Base-by-base conservation (phyloP, 139 green algal genomes). In the Closterium sp. region DNA sequence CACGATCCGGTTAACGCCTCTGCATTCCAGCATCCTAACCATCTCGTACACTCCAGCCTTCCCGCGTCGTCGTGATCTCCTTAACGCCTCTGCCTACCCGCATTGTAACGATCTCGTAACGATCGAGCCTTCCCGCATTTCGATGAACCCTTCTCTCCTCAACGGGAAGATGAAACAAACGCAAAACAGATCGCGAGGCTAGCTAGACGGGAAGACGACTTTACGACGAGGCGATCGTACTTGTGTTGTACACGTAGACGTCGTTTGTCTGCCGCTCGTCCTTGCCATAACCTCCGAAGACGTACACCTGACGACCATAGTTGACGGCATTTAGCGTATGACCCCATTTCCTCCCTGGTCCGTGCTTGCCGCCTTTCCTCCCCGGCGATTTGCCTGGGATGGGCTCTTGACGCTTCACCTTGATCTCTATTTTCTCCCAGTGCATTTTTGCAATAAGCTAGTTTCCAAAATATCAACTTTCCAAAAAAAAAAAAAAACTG, bases 221-320 rank as follows among this genome's bases (percentile, higher is more conserved):
- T 79, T 13, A 79, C 62, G 62, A 79, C 13, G 84, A n/a, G n/a
- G n/a, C n/a, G n/a, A 31, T 62, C 85, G 30, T 85, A 91, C 91
- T 31, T 86, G 87, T 85, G 32, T 93, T 29, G 86, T 85, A 93
- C 19, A 87, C 29, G 91, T 87, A 45, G 32, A 92, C 31, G 50
- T 93, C 91, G 31, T 90, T 91, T 9, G 91, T 93, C 85, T 90
- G 91, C 24, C 38, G 85, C 91, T 93, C 91, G 87, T 93, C 86
- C 29, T 85, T 92, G 87, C 91, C 91, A 42, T 93, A 93, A 9
- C 91, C 91, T 29, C 91, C 91, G 91, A 93, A 93, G 2, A 91
- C 91, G 31, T 93, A 93, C 30, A 91, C 86, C 50, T 73, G 85
- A n/a, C 29, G 28, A 19, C 85, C 85, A 27, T 92, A 34, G 34